Percentiles rank a stretch among this genome's conserved stretches.
Evolutionary conservation across 768 basidiomycete genomes (phyloP).

Genomic region (Russula sp.): DNA sequence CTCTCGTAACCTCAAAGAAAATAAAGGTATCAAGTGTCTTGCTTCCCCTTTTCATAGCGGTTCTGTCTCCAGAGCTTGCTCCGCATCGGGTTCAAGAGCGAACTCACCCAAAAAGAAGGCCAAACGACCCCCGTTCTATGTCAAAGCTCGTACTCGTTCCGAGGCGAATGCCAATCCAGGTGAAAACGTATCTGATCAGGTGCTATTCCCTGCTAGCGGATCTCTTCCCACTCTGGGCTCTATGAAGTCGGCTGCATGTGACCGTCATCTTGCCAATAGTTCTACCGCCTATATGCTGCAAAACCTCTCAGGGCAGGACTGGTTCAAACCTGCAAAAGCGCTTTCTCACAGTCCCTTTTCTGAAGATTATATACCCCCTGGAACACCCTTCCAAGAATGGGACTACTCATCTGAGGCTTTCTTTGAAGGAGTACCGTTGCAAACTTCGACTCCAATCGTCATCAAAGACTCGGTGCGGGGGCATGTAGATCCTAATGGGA

Average conservation of each 20-base stretch:
- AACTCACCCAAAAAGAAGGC: constrained; percentile 24
- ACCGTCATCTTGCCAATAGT: background rate
- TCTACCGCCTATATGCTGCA: constrained; percentile 19
- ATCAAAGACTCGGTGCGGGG: background rate
- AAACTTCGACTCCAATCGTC: constrained; percentile 21
- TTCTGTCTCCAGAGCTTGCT: constrained; percentile 37
- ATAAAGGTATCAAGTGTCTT: constrained; percentile 27
- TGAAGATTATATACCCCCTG: constrained; percentile 21
- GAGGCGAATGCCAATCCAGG: constrained; percentile 14
- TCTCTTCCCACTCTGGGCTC: constrained; percentile 13
- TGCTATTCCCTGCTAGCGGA: constrained; percentile 4
- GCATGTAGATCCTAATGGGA: background rate
- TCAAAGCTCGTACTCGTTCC: constrained; percentile 40
- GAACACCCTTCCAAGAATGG: constrained; percentile 21
- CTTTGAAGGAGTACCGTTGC: constrained; percentile 16
- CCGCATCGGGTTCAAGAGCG: constrained; percentile 29
- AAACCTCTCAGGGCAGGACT: constrained; percentile 24
- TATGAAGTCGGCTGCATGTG: constrained; percentile 10
- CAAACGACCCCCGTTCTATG: constrained; percentile 25
- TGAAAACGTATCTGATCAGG: constrained; percentile 5
- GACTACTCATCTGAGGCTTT: constrained; percentile 10
- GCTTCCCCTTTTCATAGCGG: constrained; percentile 45
- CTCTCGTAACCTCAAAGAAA: constrained; percentile 40
- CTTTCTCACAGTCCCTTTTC: constrained; percentile 25
- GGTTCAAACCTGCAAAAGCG: constrained; percentile 30